Base-by-base conservation (phyloP, 495 filamentous ascomycete species). In the Penicillium salamii region DNA sequence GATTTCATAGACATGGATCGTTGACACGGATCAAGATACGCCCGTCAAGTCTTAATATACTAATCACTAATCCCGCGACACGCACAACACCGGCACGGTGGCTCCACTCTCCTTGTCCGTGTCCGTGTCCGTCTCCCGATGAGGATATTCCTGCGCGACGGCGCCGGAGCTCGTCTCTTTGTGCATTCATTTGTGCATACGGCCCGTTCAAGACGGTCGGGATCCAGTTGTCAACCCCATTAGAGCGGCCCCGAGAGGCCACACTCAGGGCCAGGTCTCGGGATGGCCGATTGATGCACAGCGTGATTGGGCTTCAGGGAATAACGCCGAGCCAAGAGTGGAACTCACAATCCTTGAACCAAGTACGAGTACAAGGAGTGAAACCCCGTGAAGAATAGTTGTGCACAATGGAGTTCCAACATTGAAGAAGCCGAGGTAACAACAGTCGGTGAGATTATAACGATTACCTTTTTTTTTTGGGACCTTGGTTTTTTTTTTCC, bases 261-360 rank as follows among this genome's bases (percentile, higher is more conserved):
- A 40, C 21, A 26, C 21, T 26, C 12, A 23, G 20, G 19, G 18
- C 23, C 6, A 26, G 6, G 32, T 36, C 43, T 46, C 20, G 42
- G 42, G 3, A 13, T 15, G 14, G 8, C 31, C 42, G 42, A 45
- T 43, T 14, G 15, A 44, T 35, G 33, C 13, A 19, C 8, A 21
- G 12, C 29, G 17, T 46, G 19, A 46, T 46, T 45, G 42, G 42
- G n/a, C 21, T 46, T 46, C 2, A n/a, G n/a, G n/a, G 3, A 9
- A 5, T 2, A 2, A 19, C 29, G 28, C 29, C 39, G 39, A 42
- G 39, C 17, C 28, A 15, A 12, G 18, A n/a, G 15, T 42, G 26
- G 40, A 41, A 26, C 17, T 28, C 9, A 9, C 9, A 28, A 5
- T 28, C 24, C 13, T 28, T 38, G 19, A 40, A 26, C 3, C 21